Evolutionary conservation across 805 yeast genomes (phyloP).

Genomic region (Starmerella bombi): DNA sequence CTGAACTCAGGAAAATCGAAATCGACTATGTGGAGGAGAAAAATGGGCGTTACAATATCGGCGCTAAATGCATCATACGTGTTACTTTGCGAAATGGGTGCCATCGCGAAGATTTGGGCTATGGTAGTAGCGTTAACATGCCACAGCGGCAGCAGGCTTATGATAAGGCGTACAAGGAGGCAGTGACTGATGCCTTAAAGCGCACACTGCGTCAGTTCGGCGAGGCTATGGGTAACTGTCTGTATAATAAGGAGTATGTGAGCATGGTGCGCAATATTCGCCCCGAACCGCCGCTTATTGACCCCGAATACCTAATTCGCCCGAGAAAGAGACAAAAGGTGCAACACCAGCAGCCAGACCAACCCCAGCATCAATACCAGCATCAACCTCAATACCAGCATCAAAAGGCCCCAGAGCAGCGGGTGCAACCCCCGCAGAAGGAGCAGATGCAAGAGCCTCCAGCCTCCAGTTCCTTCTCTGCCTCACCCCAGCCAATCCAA

Average conservation of each 20-base stretch:
- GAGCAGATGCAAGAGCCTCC: no score
- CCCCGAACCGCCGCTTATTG: slow-evolving; percentile 12
- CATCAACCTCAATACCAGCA: background rate
- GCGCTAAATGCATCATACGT: slow-evolving; percentile 36
- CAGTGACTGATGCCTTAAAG: slow-evolving; percentile 66
- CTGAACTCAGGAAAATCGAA: slow-evolving; percentile 43
- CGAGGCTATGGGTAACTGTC: slow-evolving; percentile 47
- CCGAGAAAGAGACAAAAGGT: slow-evolving; percentile 8
- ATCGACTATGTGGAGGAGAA: slow-evolving; percentile 38
- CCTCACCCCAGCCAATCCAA: background rate
- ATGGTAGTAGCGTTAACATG: slow-evolving; percentile 48
- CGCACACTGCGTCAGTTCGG: slow-evolving; percentile 72
- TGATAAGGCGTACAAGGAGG: slow-evolving; percentile 68
- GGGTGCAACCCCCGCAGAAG: no score
- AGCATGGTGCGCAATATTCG: slow-evolving; percentile 35
- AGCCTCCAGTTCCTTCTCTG: no score
- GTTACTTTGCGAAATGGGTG: slow-evolving; percentile 62
- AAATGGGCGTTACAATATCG: slow-evolving; percentile 19
- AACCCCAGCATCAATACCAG: background rate
- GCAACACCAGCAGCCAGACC: slow-evolving; percentile 1
- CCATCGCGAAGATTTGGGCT: slow-evolving; percentile 54
- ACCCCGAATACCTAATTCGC: slow-evolving; percentile 18
- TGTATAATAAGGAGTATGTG: slow-evolving; percentile 29
- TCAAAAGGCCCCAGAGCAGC: no score
- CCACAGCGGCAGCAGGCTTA: slow-evolving; percentile 39